phyloP scores from a whole-genome alignment of 257 asterid species.

The Solanum pinnatisectum region DNA sequence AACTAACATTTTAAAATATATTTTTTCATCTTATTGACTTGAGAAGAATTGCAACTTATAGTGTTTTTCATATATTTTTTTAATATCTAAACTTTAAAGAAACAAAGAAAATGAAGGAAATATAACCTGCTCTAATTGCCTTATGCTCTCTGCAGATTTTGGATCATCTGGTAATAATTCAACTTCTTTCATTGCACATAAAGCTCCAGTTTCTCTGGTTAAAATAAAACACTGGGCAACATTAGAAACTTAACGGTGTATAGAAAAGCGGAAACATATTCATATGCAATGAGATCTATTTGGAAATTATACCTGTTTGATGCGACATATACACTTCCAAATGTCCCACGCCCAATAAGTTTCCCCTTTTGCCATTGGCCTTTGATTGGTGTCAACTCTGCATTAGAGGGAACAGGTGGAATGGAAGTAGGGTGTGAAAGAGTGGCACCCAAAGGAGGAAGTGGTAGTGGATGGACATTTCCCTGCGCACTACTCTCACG shows the following conservation, averaged over 20 bases:
- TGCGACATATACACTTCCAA: constrained; percentile 83
- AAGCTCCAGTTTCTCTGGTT: constrained; percentile 81
- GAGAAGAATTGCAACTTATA: not conserved
- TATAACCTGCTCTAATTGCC: constrained; percentile 76
- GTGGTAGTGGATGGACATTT: constrained; percentile 66
- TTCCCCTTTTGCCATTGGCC: constrained; percentile 84
- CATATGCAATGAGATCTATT: not conserved
- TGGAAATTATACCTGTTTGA: constrained; percentile 54
- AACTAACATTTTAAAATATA: not conserved
- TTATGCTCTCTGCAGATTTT: constrained; percentile 68
- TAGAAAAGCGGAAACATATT: not conserved
- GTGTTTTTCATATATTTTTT: not conserved
- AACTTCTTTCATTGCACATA: constrained; percentile 96
- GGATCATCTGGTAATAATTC: constrained; percentile 76
- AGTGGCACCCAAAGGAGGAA: constrained; percentile 55
- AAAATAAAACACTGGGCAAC: not conserved
- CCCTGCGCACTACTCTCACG: constrained; percentile 42
- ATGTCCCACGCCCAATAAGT: constrained; percentile 90
- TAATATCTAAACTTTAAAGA: not conserved
- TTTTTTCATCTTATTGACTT: not conserved
- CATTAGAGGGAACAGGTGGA: constrained; percentile 28
- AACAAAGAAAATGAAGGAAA: not conserved
- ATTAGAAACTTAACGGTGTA: not conserved
- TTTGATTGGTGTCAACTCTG: constrained; percentile 40
- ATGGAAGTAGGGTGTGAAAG: constrained; percentile 26